A percentile compares a stretch with the other conserved stretches of the same genome.
phyloP scores from a whole-genome alignment of 257 asterid species.

The Solanum pinnatisectum region DNA sequence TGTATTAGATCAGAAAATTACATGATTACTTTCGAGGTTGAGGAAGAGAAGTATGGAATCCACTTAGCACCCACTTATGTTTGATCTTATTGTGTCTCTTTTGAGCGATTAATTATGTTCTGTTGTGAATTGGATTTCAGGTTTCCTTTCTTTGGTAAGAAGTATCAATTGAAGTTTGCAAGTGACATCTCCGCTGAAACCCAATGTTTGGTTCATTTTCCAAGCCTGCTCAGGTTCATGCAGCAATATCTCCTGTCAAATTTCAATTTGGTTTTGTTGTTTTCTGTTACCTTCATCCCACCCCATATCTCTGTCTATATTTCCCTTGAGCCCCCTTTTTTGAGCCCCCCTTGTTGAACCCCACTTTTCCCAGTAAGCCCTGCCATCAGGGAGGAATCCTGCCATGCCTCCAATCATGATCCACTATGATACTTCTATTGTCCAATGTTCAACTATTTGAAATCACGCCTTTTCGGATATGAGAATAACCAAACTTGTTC shows the following conservation, averaged over 20 bases:
- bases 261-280: neutral
- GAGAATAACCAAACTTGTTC: neutral
- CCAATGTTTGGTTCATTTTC: conserved; percentile 91
- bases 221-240: conserved; percentile 81
- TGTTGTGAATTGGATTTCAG: conserved; percentile 29
- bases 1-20: conserved; percentile 91
- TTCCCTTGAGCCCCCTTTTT: neutral
- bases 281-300: neutral
- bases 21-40: conserved; percentile 91
- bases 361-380: neutral
- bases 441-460: neutral
- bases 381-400: neutral
- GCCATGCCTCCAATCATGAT: neutral
- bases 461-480: neutral
- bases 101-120: conserved; percentile 7
- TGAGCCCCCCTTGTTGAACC: neutral
- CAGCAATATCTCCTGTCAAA: neutral
- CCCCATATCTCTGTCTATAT: neutral
- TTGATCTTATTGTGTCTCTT: conserved; percentile 4
- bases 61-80: neutral
- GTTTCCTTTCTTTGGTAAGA: conserved; percentile 94
- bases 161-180: conserved; percentile 86
- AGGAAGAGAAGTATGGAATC: conserved; percentile 82
- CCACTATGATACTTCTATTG: neutral
- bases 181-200: conserved; percentile 66